A percentile compares a stretch with the other conserved stretches of the same genome.
These are phyloP conservation scores for Theobroma grandiflorum DNA, from an alignment of 441 rosid genomes.

Conservation along the genomic window DNA sequence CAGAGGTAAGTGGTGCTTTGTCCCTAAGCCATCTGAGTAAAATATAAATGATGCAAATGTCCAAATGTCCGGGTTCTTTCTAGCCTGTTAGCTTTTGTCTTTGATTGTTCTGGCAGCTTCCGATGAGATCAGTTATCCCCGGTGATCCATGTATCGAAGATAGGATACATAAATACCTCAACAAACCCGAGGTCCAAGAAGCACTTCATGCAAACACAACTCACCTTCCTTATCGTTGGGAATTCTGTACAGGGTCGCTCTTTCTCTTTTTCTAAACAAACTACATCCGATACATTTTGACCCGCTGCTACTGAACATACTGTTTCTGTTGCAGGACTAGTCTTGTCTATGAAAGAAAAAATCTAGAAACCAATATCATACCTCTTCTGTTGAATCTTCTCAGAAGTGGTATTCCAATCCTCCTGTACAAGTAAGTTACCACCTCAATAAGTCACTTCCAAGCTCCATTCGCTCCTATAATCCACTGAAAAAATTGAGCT, in stretches of 20 bases:
- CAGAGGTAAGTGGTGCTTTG: not conserved
- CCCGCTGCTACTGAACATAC: not conserved
- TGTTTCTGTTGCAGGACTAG: not conserved
- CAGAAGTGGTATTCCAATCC: not conserved
- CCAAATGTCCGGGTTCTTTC: not conserved
- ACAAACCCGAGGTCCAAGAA: slow-evolving; percentile 22
- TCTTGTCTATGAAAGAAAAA: not conserved
- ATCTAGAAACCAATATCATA: not conserved
- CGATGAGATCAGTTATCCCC: not conserved
- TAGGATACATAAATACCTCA: slow-evolving; percentile 17
- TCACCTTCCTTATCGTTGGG: not conserved
- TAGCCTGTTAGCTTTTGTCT: not conserved
- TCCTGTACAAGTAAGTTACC: slow-evolving; percentile 9
- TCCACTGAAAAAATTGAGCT: not conserved
- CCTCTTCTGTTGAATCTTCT: slow-evolving; percentile 15
- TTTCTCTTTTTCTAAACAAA: not conserved
- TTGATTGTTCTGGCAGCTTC: not conserved
- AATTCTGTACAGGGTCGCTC: slow-evolving; percentile 8
- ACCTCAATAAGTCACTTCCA: not conserved
- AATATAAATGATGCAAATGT: not conserved
- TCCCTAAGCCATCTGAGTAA: not conserved
- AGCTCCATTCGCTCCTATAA: not conserved
- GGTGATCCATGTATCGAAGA: slow-evolving; percentile 11
- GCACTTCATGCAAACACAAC: slow-evolving; percentile 47
- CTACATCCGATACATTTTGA: not conserved